phyloP scores from a whole-genome alignment of 1,139 yeast genomes.

The Insectozyma bohioensis region DNA sequence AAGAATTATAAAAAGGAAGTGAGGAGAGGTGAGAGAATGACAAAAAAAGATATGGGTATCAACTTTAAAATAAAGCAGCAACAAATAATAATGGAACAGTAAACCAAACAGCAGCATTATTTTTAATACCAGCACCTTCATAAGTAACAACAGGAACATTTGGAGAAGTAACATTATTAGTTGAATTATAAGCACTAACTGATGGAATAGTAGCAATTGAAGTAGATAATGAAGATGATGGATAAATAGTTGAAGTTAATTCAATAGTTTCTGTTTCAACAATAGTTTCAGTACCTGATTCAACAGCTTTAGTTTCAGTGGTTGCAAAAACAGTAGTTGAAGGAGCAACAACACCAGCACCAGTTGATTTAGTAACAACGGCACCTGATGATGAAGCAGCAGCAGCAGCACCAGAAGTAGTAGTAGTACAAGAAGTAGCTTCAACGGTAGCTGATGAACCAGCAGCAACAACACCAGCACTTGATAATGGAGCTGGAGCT shows the following conservation, averaged over 20 bases:
- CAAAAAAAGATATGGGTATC: not conserved
- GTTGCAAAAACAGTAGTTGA: constrained; percentile 5
- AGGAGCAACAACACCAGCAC: constrained; percentile 2
- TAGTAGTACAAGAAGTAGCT: constrained; percentile 5
- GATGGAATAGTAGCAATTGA: not conserved
- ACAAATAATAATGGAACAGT: constrained; percentile 13
- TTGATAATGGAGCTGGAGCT: not conserved
- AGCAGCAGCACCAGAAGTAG: constrained; percentile 3
- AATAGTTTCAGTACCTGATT: constrained; percentile 5
- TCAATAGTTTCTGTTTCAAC: constrained; percentile 8
- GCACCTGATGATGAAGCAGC: not conserved
- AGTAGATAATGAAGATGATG: constrained; percentile 10
- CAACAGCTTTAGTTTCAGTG: constrained; percentile 6
- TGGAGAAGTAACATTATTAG: constrained; percentile 1
- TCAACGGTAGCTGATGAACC: constrained; percentile 5
- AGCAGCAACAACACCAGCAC: constrained; percentile 10
- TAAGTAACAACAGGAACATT: constrained; percentile 9
- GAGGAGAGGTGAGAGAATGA: too few species aligned
- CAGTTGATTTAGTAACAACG: constrained; percentile 2
- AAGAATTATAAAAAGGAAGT: too few species aligned
- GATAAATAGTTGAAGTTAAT: constrained; percentile 12
- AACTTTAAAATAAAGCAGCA: constrained; percentile 12
- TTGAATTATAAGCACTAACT: constrained; percentile 2
- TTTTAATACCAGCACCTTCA: constrained; percentile 14
- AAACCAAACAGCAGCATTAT: constrained; percentile 10